Evolutionary conservation across 768 basidiomycete species (phyloP).

Genomic region (Aureoboletus auriporus): DNA sequence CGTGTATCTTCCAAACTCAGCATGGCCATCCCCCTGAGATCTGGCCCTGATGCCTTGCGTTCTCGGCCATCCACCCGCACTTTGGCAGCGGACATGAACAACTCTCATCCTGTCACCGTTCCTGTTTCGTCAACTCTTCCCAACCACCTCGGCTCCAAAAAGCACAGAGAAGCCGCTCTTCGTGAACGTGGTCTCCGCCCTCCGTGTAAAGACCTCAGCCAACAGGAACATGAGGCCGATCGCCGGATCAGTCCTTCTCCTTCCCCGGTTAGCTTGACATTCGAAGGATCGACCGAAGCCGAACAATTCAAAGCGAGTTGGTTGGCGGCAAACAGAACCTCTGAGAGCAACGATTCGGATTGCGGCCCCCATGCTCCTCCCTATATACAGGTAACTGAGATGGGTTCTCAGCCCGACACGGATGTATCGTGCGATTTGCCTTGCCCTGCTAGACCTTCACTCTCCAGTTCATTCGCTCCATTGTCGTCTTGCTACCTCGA

Average conservation of each 20-base stretch:
- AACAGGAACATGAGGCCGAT: slow-evolving; percentile 40
- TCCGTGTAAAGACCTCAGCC: slow-evolving; percentile 34
- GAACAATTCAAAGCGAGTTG: slow-evolving; percentile 51
- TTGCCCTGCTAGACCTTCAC: slow-evolving; percentile 16
- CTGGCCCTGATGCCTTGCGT: slow-evolving; percentile 1
- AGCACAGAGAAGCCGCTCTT: slow-evolving; percentile 46
- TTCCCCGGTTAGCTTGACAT: slow-evolving; percentile 20
- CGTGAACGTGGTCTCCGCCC: slow-evolving; percentile 59
- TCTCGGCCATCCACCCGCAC: slow-evolving; percentile 15
- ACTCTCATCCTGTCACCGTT: slow-evolving; percentile 1
- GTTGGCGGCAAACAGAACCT: slow-evolving; percentile 38
- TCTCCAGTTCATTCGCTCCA: slow-evolving; percentile 18
- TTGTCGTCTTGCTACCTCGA: slow-evolving; percentile 26
- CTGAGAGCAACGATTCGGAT: slow-evolving; percentile 25
- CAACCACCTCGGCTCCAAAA: slow-evolving; percentile 19
- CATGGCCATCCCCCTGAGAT: slow-evolving; percentile 18
- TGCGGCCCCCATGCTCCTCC: background rate
- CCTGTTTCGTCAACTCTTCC: slow-evolving; percentile 17
- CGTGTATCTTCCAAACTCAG: slow-evolving; percentile 27
- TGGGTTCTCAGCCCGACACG: background rate
- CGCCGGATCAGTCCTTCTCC: slow-evolving; percentile 37
- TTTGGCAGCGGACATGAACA: background rate
- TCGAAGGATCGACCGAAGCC: slow-evolving; percentile 39
- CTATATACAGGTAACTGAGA: no score
- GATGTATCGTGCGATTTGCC: slow-evolving; percentile 9